Percentiles rank a stretch among this genome's conserved stretches.
Conservation (phyloP, 2,329 filamentous ascomycete genomes). For the Phialophora verrucosa region DNA sequence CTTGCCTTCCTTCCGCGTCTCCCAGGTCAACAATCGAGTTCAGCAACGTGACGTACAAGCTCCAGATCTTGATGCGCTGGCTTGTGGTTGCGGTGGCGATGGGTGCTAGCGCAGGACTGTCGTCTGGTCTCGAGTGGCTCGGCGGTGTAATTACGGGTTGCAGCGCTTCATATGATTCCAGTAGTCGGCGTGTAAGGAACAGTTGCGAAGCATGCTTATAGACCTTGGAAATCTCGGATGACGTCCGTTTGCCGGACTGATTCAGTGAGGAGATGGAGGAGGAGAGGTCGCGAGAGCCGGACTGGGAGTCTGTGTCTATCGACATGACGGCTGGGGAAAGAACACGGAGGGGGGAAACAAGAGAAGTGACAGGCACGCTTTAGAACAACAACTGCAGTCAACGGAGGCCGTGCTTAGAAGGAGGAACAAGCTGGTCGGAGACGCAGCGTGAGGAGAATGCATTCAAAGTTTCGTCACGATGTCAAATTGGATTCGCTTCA, state of each 20-base stretch:
- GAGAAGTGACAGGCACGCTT: background rate
- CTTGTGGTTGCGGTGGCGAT: slow-evolving; percentile 79
- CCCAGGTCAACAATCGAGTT: slow-evolving; percentile 91
- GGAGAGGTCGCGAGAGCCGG: slow-evolving; percentile 63
- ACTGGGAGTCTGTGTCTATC: slow-evolving; percentile 43
- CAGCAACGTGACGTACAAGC: slow-evolving; percentile 89
- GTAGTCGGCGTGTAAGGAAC: slow-evolving; percentile 90
- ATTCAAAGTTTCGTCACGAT: slow-evolving; percentile 21
- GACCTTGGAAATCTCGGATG: slow-evolving; percentile 78
- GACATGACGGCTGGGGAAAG: slow-evolving; percentile 30
- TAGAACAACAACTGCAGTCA: background rate
- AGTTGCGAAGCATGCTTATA: slow-evolving; percentile 94
- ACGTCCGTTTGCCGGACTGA: slow-evolving; percentile 57
- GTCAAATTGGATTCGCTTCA: slow-evolving; percentile 21
- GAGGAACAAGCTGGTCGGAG: background rate
- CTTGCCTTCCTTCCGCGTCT: slow-evolving; percentile 84
- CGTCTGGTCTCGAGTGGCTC: slow-evolving; percentile 51
- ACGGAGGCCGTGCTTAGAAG: background rate
- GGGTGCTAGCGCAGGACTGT: slow-evolving; percentile 65
- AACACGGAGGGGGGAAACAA: background rate
- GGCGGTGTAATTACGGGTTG: slow-evolving; percentile 73
- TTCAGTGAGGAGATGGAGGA: slow-evolving; percentile 73
- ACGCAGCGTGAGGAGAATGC: background rate
- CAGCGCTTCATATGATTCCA: slow-evolving; percentile 85
- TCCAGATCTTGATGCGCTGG: slow-evolving; percentile 95